These are phyloP conservation scores for Dryas octopetala DNA, from an alignment of 306 rosid genomes.

Conservation along the genomic window DNA sequence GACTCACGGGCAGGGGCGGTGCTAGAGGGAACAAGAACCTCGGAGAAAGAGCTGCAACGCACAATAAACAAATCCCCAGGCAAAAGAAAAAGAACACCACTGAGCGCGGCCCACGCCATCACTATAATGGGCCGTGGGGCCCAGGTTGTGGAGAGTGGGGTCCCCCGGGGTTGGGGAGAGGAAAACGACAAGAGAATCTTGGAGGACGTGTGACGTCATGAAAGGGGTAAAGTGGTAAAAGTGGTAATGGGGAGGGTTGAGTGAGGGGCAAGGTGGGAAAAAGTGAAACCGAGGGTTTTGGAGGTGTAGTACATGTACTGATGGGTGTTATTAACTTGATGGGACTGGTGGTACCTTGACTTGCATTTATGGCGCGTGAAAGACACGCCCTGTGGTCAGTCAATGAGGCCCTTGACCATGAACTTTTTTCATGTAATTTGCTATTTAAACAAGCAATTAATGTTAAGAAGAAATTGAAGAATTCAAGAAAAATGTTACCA, in stretches of 20 bases:
- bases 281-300: constrained; percentile 58
- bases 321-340: not conserved
- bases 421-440: too few species aligned
- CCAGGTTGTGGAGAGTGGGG: constrained; percentile 25
- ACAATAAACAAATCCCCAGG: constrained; percentile 30
- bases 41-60: constrained; percentile 28
- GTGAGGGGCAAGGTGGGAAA: constrained; percentile 52
- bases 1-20: constrained; percentile 7
- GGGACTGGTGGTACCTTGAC: not conserved
- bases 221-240: not conserved
- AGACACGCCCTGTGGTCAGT: too few species aligned
- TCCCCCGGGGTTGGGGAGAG: constrained; percentile 22
- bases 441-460: too few species aligned
- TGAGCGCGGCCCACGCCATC: constrained; percentile 33
- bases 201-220: constrained; percentile 35
- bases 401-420: too few species aligned
- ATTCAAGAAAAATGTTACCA: too few species aligned
- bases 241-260: not conserved
- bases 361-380: constrained; percentile 42
- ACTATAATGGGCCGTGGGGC: constrained; percentile 29
- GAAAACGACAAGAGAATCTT: constrained; percentile 65
- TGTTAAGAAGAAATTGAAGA: too few species aligned
- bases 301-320: constrained; percentile 19
- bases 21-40: constrained; percentile 33
- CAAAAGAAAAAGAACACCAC: not conserved